Conservation (phyloP, 495 filamentous ascomycete species). For the Collariella sp. region DNA sequence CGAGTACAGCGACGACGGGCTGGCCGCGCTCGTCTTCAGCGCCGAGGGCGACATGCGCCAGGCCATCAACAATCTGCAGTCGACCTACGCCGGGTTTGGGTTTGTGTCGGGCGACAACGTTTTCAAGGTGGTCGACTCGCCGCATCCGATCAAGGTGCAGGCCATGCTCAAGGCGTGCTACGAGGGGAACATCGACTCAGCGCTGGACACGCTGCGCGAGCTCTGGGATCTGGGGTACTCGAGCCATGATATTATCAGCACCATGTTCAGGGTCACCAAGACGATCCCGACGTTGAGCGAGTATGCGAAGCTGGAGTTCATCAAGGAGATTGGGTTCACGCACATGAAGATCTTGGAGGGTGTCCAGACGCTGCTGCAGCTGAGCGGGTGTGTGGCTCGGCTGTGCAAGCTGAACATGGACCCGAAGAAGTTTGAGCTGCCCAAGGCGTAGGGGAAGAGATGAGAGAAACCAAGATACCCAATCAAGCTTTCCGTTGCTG, state of each 20-base stretch:
- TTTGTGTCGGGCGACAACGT: slow-evolving; percentile 97
- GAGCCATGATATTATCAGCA: slow-evolving; percentile 94
- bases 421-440: slow-evolving; percentile 65
- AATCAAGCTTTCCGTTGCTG: background rate
- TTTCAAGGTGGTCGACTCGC: slow-evolving; percentile 93
- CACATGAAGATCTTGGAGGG: slow-evolving; percentile 98
- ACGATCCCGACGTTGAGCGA: slow-evolving; percentile 82
- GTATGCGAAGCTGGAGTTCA: slow-evolving; percentile 90
- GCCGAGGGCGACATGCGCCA: slow-evolving; percentile 99
- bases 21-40: slow-evolving; percentile 91
- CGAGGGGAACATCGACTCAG: slow-evolving; percentile 80
- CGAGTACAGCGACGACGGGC: slow-evolving; percentile 83
- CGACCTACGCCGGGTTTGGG: slow-evolving; percentile 88
- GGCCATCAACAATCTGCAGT: slow-evolving; percentile 98
- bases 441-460: slow-evolving; percentile 24
- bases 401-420: slow-evolving; percentile 95
- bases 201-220: slow-evolving; percentile 79
- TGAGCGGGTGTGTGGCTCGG: slow-evolving; percentile 83
- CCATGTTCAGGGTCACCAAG: slow-evolving; percentile 98
- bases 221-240: slow-evolving; percentile 92
- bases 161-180: slow-evolving; percentile 96
- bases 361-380: slow-evolving; percentile 86
- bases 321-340: slow-evolving; percentile 96
- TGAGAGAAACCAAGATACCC: slow-evolving; percentile 1
- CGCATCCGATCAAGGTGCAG: slow-evolving; percentile 96